phyloP scores from a whole-genome alignment of 2,329 filamentous ascomycete genomes.

The Alternaria brassicicola region DNA sequence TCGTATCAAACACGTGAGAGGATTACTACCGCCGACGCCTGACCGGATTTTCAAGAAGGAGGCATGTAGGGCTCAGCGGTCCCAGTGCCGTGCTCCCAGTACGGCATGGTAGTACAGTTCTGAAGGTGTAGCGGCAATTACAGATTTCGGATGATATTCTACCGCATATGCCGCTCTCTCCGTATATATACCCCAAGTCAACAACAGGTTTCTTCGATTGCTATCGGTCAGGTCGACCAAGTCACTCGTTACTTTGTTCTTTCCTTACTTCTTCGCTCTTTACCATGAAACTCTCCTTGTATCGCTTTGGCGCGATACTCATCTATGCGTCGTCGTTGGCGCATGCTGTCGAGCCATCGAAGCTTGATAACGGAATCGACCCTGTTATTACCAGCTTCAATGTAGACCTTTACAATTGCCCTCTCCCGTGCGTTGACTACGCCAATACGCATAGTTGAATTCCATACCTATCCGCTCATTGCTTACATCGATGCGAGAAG shows the following conservation, averaged over 20 bases:
- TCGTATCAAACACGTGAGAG: background rate
- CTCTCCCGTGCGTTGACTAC: background rate
- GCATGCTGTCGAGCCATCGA: background rate
- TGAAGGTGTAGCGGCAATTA: background rate
- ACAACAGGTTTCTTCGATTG: background rate
- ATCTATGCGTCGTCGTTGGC: background rate
- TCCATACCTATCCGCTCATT: background rate
- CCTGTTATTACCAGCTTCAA: background rate
- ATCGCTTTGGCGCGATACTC: background rate
- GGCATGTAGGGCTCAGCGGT: background rate
- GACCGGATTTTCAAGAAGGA: background rate
- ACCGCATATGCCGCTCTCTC: background rate
- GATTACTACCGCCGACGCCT: background rate
- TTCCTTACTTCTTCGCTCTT: background rate
- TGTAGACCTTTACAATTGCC: background rate
- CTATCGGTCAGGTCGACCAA: background rate
- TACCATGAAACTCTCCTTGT: background rate
- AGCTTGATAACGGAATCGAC: background rate
- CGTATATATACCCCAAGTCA: background rate
- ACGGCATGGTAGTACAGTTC: background rate
- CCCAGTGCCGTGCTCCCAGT: background rate
- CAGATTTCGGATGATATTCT: too few species aligned
- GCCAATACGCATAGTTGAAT: background rate
- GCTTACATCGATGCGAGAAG: background rate
- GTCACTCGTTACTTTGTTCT: background rate